Evolutionary conservation across 139 green algal genomes (phyloP).

Genomic region (Chlamydomonas sp.): DNA sequence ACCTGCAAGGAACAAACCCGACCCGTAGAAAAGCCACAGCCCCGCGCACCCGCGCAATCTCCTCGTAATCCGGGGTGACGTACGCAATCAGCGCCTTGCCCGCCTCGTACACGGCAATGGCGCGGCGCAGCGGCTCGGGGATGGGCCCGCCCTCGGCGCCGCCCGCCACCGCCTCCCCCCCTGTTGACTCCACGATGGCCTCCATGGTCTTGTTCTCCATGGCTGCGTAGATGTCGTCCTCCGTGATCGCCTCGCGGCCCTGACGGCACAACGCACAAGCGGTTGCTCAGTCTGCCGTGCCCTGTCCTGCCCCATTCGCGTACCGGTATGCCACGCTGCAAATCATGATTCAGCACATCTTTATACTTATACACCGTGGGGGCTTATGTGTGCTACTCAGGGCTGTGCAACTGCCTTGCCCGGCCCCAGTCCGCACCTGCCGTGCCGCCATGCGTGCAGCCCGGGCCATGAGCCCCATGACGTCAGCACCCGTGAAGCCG

Average conservation of each 20-base stretch:
- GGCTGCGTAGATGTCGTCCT: conserved; percentile 87
- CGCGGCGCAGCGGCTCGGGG: conserved; percentile 52
- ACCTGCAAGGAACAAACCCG: too few relatives aligned
- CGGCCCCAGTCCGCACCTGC: conserved; percentile 24
- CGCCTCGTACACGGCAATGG: conserved; percentile 87
- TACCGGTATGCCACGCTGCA: neutral
- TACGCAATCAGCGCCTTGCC: conserved; percentile 82
- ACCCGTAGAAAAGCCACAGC: neutral
- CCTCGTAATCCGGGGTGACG: conserved; percentile 89
- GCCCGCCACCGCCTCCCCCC: neutral
- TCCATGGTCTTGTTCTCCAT: conserved; percentile 89
- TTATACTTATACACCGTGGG: neutral
- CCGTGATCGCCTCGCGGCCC: conserved; percentile 70
- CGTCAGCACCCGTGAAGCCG: conserved; percentile 91
- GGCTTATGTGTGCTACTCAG: too few relatives aligned
- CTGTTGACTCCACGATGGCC: conserved; percentile 19
- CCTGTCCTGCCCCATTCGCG: too few relatives aligned
- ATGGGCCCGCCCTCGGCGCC: conserved; percentile 28
- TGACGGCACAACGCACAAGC: conserved; percentile 9
- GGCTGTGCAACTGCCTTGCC: too few relatives aligned
- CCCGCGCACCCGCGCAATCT: conserved; percentile 63
- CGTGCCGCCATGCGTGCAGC: conserved; percentile 84
- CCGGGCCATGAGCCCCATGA: conserved; percentile 94
- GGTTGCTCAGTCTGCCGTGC: too few relatives aligned
- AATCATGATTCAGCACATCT: neutral